phyloP scores from a whole-genome alignment of 2,329 filamentous ascomycete genomes.

The Fusarium gaditjirri region DNA sequence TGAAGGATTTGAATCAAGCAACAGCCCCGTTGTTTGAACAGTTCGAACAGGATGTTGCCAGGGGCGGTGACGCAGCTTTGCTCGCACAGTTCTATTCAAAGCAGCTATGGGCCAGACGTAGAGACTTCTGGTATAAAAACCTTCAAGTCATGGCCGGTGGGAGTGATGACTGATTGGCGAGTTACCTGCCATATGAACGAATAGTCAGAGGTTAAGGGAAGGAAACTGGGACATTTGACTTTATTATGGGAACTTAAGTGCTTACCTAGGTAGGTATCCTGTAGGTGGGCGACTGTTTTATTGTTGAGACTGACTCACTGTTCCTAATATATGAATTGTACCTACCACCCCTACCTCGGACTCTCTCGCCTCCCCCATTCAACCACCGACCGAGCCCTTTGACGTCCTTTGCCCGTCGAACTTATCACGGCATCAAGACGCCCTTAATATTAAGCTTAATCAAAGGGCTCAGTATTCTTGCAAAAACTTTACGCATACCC shows the following conservation, averaged over 20 bases:
- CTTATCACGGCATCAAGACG: background rate
- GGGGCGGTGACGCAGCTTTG: constrained; percentile 31
- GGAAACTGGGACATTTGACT: background rate
- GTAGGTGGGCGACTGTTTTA: background rate
- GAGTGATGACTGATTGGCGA: background rate
- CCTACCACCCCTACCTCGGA: background rate
- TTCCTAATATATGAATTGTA: background rate
- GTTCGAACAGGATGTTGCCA: constrained; percentile 46
- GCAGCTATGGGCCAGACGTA: constrained; percentile 40
- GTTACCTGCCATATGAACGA: background rate
- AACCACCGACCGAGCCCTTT: background rate
- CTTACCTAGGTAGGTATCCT: too few relatives aligned
- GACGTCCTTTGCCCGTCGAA: background rate
- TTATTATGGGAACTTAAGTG: background rate
- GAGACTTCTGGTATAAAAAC: constrained; percentile 47
- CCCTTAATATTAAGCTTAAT: background rate
- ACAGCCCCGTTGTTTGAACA: constrained; percentile 48
- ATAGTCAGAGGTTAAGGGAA: background rate
- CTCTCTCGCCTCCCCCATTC: background rate
- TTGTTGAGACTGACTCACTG: background rate
- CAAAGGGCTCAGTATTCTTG: background rate
- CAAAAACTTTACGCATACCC: background rate
- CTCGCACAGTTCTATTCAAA: constrained; percentile 49
- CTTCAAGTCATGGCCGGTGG: constrained; percentile 21
- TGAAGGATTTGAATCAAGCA: constrained; percentile 42